Base-by-base conservation (phyloP, 305 asterid species). In the Rubia peregrina region DNA sequence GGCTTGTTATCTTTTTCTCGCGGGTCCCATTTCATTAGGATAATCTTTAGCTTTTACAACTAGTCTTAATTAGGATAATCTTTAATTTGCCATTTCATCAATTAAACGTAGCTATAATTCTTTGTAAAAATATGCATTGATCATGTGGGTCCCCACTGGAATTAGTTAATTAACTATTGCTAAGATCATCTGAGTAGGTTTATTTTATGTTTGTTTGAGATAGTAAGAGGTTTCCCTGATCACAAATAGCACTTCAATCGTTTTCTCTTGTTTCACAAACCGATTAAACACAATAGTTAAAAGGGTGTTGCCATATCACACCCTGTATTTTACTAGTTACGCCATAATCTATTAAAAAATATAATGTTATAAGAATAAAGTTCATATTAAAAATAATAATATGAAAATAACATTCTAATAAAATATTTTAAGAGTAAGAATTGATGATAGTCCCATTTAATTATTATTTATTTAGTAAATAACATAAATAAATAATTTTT, bases 11-110 rank as follows among this genome's bases (percentile, higher is more conserved):
- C 44, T 46, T 71, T 46, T 57, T 30, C 11, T 46, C 30, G 38
- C 22, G 33, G 62, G 68, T 13, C 62, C 69, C 77, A 44, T 68
- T 41, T n/a, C n/a, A n/a, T n/a, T n/a, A n/a, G n/a, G n/a, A n/a
- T n/a, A n/a, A n/a, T n/a, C n/a, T n/a, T n/a, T n/a, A 55, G 44
- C 16, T 42, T 6, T 59, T 4, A 59, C 4, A 12, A 26, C 60
- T 59, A 33, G 3, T 59, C 68, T 71, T 33, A 14, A 49, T 8
- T 26, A 60, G 40, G 38, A 72, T 9, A 17, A 49, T 68, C 3
- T 17, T n/a, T n/a, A n/a, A n/a, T n/a, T 40, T 4, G 61, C 57
- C 67, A 38, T 2, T 22, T 13, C 7, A 51, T 13, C 26, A 59
- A 59, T 60, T 11, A 12, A 48, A 48, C 13, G 1, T 13, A 48